Evolutionary conservation across 495 filamentous ascomycete species (phyloP), one percentile per base, ranked within the genome.

Genomic region (Hyaloscypha variabilis): DNA sequence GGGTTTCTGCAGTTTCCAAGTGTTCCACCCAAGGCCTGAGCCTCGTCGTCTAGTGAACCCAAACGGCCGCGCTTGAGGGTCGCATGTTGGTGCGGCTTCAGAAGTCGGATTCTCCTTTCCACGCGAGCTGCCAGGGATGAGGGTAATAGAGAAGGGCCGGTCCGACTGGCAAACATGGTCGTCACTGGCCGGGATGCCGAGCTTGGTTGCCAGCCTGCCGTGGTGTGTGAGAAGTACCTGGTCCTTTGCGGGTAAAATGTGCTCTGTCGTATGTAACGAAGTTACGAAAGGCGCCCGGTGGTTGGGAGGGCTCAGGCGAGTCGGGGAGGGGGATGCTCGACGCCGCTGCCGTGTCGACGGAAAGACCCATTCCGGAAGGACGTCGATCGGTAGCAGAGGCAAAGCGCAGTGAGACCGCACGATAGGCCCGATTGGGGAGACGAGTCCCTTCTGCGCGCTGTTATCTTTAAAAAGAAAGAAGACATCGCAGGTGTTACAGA

Each of bases 61-160:
- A 62, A 62, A 62, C 57, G 57, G 57, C 31, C 26, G 55, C 63
- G 54, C 56, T 58, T 53, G 56, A 31, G 34, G 56, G 17, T 19
- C 28, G 58, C n/a, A 42, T 60, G 30, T 23, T 30, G 19, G 57
- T 42, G 58, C 58, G 58, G 25, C 36, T 51, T 49, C 36, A 51
- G 58, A 49, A 46, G 42, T 58, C 29, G 13, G 13, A 25, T 28
- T 46, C 24, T 34, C 14, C 34, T 63, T 34, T 63, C 61, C 61
- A 63, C 50, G 61, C 61, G 61, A 63, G 51, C 21, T 54, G 51
- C n/a, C 21, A 25, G 51, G 51, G 25, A 34, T 42, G 39, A 46
- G 54, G 51, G 30, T 56, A 2, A n/a, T n/a, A 55, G 31, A 54
- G 51, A 54, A 54, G 51, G 34, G 52, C 54, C 61, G 61, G 3